Evolutionary conservation across 169 alveolate genomes (phyloP), one percentile per base, ranked within the genome.

Genomic region (Plasmodium vinckei): DNA sequence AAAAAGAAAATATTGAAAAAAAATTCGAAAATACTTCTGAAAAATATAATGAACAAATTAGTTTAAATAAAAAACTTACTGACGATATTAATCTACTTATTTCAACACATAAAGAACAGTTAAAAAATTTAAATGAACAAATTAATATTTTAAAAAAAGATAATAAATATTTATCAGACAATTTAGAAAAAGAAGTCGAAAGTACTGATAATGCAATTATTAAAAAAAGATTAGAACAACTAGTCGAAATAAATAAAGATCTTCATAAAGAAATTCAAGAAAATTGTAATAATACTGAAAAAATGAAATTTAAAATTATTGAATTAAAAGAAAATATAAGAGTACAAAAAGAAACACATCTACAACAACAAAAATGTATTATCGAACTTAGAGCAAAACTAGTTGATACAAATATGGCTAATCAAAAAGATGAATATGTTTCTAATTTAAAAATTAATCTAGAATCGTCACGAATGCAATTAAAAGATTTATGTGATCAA

Each of bases 331-430:
- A 82, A 19, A 39, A 56, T 15, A 10, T 82, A 17, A 56, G 61
- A 42, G 6, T 82, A 0, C 86, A 82, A 60, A 82, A 82, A 47
- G 61, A 61, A 33, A 82, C 67, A 67, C 21, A n/a, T 0, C n/a
- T 39, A 21, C 69, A 82, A 47, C 90, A 82, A 49, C 73, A 82
- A 47, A 82, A 65, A 49, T 49, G 56, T 49, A 82, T 82, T 46
- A 9, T 60, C 12, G 73, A 82, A 33, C 46, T 82, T 25, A 59
- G 69, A 44, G 17, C 72, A 2, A 68, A 65, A 10, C 21, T 82
- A 7, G 54, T 47, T 0, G 61, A 49, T 68, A 65, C n/a, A 5
- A 82, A 65, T 19, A 49, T 27, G 7, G 10, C 46, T 10, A 12
- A 25, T 27, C 21, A 47, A 51, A 44, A 75, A 25, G 46, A 42